Evolutionary conservation across 2,329 filamentous ascomycete species (phyloP), one percentile per base, ranked within the genome.

Genomic region (Pseudocercospora macadamiae): DNA sequence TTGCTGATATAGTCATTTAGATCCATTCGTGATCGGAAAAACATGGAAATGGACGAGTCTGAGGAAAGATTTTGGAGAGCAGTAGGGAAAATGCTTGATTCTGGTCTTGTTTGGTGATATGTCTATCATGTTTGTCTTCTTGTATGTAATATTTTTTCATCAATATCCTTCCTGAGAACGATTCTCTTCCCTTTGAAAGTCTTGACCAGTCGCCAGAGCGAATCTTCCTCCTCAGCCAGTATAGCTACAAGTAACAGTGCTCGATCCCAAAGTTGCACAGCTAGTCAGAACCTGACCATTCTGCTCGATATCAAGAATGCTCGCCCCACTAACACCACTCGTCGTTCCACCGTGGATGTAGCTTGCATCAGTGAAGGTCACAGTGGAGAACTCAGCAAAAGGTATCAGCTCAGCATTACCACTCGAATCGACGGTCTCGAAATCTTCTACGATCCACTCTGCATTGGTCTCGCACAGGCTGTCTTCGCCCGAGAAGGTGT

Each of bases 391-490:
- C 66, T 82, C 68, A 28, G 75, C 79, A 53, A 83, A 74, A 0
- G 75, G 66, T 3, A 83, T 78, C 52, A 79, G 74, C 2, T 65
- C 61, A 36, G 44, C 21, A 32, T 42, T 32, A 12, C 45, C 51
- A 12, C 21, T 21, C 8, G 34, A 21, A 21, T 64, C 61, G 36
- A 73, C 71, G 2, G 69, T 63, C 59, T 77, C 71, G 62, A 81
- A 83, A 57, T 83, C 82, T 73, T 86, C 84, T 12, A 86, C 83
- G 64, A 87, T 86, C 83, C 84, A 87, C 68, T 87, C 84, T 9
- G 83, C 84, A 61, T 85, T 85, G 65, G 80, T 79, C 66, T 83
- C 76, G 66, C 79, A 82, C 12, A 86, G 21, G 25, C 9, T 64
- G 4, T 71, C 71, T 51, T 82, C 74, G 53, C 73, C 75, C 37